These are phyloP conservation scores for Tylopilus plumbeoviolaceoides DNA, from an alignment of 768 basidiomycete species.

Conservation along the genomic window DNA sequence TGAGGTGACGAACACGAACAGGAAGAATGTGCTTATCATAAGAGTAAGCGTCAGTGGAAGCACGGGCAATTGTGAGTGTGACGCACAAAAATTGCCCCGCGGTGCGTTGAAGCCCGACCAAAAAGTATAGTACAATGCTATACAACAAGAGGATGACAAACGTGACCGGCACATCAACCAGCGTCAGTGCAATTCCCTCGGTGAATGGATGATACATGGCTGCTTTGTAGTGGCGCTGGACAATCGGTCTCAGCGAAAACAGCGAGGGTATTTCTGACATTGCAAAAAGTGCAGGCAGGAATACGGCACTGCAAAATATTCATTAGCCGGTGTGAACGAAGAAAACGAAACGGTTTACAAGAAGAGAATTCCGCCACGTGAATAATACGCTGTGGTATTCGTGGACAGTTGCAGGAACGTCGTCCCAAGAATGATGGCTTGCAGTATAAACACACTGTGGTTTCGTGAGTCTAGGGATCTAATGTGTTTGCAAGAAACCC, in stretches of 20 bases:
- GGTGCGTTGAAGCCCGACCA: conserved; percentile 51
- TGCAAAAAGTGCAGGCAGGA: conserved; percentile 54
- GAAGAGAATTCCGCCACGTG: conserved; percentile 81
- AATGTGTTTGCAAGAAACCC: neutral
- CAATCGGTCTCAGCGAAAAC: conserved; percentile 42
- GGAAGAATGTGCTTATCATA: conserved; percentile 46
- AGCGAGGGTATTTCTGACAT: conserved; percentile 58
- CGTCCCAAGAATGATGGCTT: conserved; percentile 34
- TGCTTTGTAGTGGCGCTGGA: conserved; percentile 39
- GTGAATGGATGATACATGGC: conserved; percentile 52
- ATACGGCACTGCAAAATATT: conserved; percentile 39
- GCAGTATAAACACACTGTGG: conserved; percentile 37
- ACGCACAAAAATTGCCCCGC: conserved; percentile 65
- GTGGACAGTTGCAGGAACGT: conserved; percentile 43
- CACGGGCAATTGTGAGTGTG: neutral
- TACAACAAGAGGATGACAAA: conserved; percentile 35
- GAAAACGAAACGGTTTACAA: conserved; percentile 43
- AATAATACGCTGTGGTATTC: conserved; percentile 35
- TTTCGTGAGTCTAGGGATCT: neutral
- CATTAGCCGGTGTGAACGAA: neutral
- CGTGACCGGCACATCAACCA: conserved; percentile 45
- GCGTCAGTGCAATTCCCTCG: conserved; percentile 42
- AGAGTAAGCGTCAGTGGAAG: conserved; percentile 10
- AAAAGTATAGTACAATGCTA: conserved; percentile 51
- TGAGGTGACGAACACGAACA: conserved; percentile 55